A percentile compares a stretch with the other conserved stretches of the same genome.
Evolutionary conservation across 129 eudicot genomes (phyloP).

Genomic region (Lactuca saligna): DNA sequence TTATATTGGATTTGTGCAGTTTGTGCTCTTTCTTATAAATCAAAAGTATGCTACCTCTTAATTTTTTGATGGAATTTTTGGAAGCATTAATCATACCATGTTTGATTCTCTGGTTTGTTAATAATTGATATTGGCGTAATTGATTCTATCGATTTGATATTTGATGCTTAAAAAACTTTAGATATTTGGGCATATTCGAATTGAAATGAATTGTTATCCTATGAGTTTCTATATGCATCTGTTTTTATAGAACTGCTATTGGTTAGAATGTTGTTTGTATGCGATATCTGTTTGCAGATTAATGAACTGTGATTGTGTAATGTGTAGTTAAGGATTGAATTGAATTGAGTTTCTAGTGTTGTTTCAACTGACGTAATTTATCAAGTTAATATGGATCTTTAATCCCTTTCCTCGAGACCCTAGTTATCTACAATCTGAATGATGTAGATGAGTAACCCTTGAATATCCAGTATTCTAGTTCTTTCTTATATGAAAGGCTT

Average conservation of each 20-base stretch:
- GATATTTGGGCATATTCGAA: background rate
- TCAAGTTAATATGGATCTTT: background rate
- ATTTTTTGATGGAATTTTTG: background rate
- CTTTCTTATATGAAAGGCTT: background rate
- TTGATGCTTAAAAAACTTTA: background rate
- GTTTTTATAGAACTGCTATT: no score
- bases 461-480: no score
- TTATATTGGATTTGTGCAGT: background rate
- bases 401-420: background rate
- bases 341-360: background rate
- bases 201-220: no score
- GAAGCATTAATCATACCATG: background rate
- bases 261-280: no score
- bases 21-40: background rate
- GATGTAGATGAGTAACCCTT: background rate
- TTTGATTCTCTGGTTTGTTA: background rate
- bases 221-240: no score
- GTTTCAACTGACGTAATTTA: background rate
- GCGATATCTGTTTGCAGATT: background rate
- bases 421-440: background rate
- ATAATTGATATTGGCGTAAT: no score
- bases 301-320: background rate
- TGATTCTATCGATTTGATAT: background rate
- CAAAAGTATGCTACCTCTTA: background rate
- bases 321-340: background rate